Base-by-base conservation (phyloP, 257 asterid genomes). In the Nicotiana paniculata region DNA sequence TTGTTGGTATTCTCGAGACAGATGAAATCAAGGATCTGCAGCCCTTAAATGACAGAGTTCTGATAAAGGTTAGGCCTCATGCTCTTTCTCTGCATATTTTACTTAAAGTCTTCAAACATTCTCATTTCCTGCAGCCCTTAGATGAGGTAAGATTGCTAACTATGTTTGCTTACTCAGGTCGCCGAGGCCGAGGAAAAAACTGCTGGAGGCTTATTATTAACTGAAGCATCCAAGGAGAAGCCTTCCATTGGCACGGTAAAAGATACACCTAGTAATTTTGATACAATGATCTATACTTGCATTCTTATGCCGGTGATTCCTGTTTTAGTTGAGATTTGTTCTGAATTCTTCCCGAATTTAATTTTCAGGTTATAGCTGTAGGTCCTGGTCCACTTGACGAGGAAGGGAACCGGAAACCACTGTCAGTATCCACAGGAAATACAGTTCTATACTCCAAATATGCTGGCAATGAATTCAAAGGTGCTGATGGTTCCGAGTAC, bases 181-280 rank as follows among this genome's bases (percentile, higher is more conserved):
- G 97, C 93, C 13, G 98, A 77, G 88, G 97, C 93, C 3, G 99
- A 96, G 84, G 89, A 87, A 48, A 94, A 85, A 88, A 96, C 99
- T 2, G 93, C 97, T 2, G 99, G 99, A 51, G 99, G 99, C 37
- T 88, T 96, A 90, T 85, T 87, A 88, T 90, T 96, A 6, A 91
- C 97, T 2, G 97, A 93, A 61, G 91, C 97, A 32, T 85, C 89
- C 88, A 94, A 92, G 90, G 98, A 96, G 87, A 96, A 92, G 89
- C 99, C 99, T 58, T 94, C 98, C 28, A 90, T 94, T 37, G 99
- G 99, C 86, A 86, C 95, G 1, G 99, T 96, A 83, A 84, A 93
- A 61, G 35, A 57, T 24, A 13, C 15, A 16, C 32, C n/a, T 81
- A 5, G 2, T 43, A 30, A 32, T n/a, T 11, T 35, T 53, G 21